These are phyloP conservation scores for Chytridium lagenaria DNA, from an alignment of 371 early-diverging fungal genomes.

Conservation along the genomic window DNA sequence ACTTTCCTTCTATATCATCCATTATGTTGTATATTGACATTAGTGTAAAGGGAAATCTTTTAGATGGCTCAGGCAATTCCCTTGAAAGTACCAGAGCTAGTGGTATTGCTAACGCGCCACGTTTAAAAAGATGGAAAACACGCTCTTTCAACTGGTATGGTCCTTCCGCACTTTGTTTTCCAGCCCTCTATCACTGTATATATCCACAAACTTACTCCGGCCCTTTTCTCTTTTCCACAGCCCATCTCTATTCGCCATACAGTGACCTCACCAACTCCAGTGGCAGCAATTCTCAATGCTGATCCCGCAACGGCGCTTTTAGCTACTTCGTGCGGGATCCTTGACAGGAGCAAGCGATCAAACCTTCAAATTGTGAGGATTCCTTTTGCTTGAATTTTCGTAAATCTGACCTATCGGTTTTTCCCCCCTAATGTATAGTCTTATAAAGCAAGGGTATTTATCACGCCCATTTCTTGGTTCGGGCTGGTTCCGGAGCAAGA, in stretches of 20 bases:
- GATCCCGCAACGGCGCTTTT: neutral
- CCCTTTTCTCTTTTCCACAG: neutral
- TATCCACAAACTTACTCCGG: neutral
- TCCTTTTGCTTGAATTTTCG: neutral
- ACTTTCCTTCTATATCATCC: neutral
- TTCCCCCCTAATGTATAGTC: neutral
- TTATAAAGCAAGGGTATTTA: neutral
- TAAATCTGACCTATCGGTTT: neutral
- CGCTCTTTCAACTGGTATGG: conserved; percentile 19
- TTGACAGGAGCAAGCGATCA: neutral
- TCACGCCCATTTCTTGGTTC: neutral
- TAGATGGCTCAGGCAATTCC: neutral
- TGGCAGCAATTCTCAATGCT: neutral
- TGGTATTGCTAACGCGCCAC: conserved; percentile 1
- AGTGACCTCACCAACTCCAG: neutral
- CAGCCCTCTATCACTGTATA: neutral
- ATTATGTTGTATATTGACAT: neutral
- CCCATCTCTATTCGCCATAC: neutral
- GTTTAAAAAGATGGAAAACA: conserved; percentile 11
- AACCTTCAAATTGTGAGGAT: neutral
- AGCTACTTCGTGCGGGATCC: neutral
- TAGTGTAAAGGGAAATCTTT: neutral
- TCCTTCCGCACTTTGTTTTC: neutral
- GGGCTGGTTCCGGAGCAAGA: conserved; percentile 1
- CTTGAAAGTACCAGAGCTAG: conserved; percentile 12